phyloP scores from a whole-genome alignment of 768 basidiomycete species.

The Coprinellus aureogranulatus region DNA sequence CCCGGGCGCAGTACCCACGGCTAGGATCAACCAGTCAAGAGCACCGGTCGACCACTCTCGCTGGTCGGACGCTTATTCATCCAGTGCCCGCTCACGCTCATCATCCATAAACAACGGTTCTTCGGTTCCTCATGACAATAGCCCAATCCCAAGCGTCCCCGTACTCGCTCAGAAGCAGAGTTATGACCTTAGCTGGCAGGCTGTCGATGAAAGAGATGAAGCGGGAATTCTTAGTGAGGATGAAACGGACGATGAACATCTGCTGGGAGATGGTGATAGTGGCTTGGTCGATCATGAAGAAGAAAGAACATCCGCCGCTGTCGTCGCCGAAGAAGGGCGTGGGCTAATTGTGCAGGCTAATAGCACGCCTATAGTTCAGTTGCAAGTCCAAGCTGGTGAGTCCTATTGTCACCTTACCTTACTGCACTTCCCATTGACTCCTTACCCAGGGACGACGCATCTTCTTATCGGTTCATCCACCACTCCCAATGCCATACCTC shows the following conservation, averaged over 20 bases:
- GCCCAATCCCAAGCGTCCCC: slow-evolving; percentile 26
- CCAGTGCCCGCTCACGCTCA: slow-evolving; percentile 63
- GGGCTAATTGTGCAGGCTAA: slow-evolving; percentile 79
- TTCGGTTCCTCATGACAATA: slow-evolving; percentile 34
- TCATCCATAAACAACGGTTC: slow-evolving; percentile 57
- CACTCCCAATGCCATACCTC: slow-evolving; percentile 74
- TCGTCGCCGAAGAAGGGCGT: slow-evolving; percentile 80
- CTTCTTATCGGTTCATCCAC: slow-evolving; percentile 80
- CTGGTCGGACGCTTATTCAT: slow-evolving; percentile 74
- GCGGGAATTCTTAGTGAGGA: slow-evolving; percentile 52
- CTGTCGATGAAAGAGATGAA: slow-evolving; percentile 71
- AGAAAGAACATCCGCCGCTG: slow-evolving; percentile 72
- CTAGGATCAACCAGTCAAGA: slow-evolving; percentile 42
- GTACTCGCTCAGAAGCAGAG: slow-evolving; percentile 64
- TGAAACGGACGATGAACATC: slow-evolving; percentile 50
- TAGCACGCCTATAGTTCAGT: slow-evolving; percentile 54
- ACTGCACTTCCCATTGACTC: slow-evolving; percentile 9
- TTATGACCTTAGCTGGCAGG: slow-evolving; percentile 74
- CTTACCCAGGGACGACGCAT: slow-evolving; percentile 80
- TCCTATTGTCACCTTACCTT: slow-evolving; percentile 11
- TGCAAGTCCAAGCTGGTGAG: slow-evolving; percentile 75
- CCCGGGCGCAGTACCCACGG: slow-evolving; percentile 39
- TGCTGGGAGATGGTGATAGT: slow-evolving; percentile 27
- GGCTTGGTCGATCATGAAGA: slow-evolving; percentile 35
- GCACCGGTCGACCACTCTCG: slow-evolving; percentile 60